Conservation (phyloP, 345 rosid genomes). For the Eucalyptus regnans region DNA sequence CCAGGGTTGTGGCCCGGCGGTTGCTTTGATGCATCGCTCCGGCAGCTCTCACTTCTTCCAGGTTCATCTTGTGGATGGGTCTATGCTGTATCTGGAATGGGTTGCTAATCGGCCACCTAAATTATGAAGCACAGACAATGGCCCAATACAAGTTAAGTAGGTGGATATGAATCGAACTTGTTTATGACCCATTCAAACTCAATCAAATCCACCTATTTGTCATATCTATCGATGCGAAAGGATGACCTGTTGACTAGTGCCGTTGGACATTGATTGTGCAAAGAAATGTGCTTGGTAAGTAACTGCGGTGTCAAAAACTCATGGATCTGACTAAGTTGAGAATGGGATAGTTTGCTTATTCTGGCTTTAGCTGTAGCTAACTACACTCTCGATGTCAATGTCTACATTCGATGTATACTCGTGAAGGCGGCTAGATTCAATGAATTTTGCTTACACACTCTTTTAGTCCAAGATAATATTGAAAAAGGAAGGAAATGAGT, state of each 20-base stretch:
- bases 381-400: not conserved
- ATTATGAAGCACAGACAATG: not conserved
- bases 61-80: not conserved
- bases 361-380: not conserved
- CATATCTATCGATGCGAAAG: not conserved
- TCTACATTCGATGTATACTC: not conserved
- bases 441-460: not conserved
- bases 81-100: not conserved
- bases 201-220: not conserved
- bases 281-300: not conserved
- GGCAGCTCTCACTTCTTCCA: not conserved
- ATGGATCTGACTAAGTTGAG: not conserved
- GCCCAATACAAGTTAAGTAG: not conserved
- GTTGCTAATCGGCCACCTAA: not conserved
- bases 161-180: not conserved
- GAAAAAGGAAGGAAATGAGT: not conserved
- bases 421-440: not conserved
- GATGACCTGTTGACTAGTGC: not conserved
- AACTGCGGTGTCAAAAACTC: too few relatives aligned
- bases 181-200: not conserved
- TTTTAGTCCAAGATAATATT: not conserved
- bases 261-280: fast-evolving
- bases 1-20: too few relatives aligned
- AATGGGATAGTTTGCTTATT: too few relatives aligned
- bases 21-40: not conserved